Percentiles rank a stretch among this genome's conserved stretches.
Evolutionary conservation across 2,329 filamentous ascomycete genomes (phyloP).

Genomic region (Atkinsonella texensis): DNA sequence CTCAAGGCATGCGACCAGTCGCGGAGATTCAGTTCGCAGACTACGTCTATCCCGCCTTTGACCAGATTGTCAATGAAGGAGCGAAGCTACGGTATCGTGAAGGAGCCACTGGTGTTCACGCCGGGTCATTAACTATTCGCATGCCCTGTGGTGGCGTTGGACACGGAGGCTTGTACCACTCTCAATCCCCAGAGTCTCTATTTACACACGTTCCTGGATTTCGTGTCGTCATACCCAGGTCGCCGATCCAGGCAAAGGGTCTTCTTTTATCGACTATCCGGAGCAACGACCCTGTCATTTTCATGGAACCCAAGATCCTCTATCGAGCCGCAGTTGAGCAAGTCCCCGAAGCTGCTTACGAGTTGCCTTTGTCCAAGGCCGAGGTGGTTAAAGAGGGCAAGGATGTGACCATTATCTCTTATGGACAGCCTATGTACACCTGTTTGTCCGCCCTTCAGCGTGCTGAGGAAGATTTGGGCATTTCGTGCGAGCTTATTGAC

Average conservation of each 20-base stretch:
- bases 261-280: slow-evolving; percentile 65
- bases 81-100: slow-evolving; percentile 78
- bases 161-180: slow-evolving; percentile 79
- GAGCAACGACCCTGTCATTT: slow-evolving; percentile 77
- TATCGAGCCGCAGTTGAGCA: slow-evolving; percentile 89
- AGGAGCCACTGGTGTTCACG: slow-evolving; percentile 42
- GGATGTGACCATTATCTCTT: slow-evolving; percentile 75
- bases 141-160: slow-evolving; percentile 89
- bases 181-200: slow-evolving; percentile 77
- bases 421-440: slow-evolving; percentile 79
- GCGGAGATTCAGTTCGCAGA: slow-evolving; percentile 96
- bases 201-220: slow-evolving; percentile 84
- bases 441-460: slow-evolving; percentile 66
- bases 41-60: slow-evolving; percentile 86
- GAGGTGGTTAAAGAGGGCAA: slow-evolving; percentile 71
- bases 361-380: slow-evolving; percentile 75
- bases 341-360: slow-evolving; percentile 69
- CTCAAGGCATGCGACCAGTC: slow-evolving; percentile 83
- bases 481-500: slow-evolving; percentile 77
- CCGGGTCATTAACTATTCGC: slow-evolving; percentile 70
- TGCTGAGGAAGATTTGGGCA: slow-evolving; percentile 60
- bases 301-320: slow-evolving; percentile 89
- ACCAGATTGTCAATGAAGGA: slow-evolving; percentile 88
- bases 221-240: slow-evolving; percentile 74
- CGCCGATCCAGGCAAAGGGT: slow-evolving; percentile 79